phyloP scores from a whole-genome alignment of 73 alveolate genomes.

The Symbiodinium natans region DNA sequence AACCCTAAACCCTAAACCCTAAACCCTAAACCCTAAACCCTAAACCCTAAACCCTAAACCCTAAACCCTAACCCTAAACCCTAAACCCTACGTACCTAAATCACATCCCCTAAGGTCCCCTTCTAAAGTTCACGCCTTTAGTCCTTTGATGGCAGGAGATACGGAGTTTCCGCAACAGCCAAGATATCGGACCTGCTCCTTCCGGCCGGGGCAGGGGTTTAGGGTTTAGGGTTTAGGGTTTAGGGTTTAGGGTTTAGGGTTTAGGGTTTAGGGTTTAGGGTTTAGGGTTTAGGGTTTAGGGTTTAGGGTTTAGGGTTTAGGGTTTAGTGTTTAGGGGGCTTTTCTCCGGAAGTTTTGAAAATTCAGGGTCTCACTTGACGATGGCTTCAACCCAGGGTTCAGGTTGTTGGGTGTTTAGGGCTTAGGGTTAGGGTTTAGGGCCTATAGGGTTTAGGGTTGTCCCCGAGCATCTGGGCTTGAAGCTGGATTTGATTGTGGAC shows the following conservation, averaged over 20 bases:
- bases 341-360: neutral
- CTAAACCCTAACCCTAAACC: neutral
- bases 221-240: neutral
- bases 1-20: too few species aligned
- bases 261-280: neutral
- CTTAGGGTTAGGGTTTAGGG: neutral
- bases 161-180: neutral
- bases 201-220: neutral
- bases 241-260: neutral
- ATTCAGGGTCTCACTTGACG: neutral
- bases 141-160: neutral
- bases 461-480: too few species aligned
- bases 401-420: neutral
- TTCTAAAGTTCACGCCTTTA: neutral
- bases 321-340: neutral
- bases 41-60: neutral
- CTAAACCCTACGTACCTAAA: neutral
- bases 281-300: neutral
- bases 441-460: neutral
- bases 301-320: neutral
- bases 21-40: neutral
- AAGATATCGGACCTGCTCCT: neutral
- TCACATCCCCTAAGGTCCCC: neutral
- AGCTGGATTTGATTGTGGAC: too few species aligned
- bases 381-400: neutral